Evolutionary conservation across 2,329 filamentous ascomycete species (phyloP).

Genomic region (Coniella lustricola): DNA sequence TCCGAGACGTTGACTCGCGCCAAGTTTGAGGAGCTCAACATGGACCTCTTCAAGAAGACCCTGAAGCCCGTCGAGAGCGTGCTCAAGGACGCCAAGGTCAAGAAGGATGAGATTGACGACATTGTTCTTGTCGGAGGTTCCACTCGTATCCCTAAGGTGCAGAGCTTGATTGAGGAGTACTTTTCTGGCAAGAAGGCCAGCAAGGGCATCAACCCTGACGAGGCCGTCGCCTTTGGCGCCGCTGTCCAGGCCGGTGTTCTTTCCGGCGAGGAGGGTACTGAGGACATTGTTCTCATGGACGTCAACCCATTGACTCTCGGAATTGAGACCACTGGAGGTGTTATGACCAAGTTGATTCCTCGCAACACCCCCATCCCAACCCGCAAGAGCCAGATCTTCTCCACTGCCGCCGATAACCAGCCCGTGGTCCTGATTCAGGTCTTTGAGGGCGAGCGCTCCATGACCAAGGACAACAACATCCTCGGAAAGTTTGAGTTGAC

Average conservation of each 20-base stretch:
- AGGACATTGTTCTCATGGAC: constrained; percentile 86
- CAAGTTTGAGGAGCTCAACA: constrained; percentile 99
- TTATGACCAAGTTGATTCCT: constrained; percentile 95
- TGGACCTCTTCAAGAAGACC: constrained; percentile 98
- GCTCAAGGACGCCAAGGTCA: constrained; percentile 94
- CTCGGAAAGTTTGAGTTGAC: constrained; percentile 98
- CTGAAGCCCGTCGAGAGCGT: constrained; percentile 98
- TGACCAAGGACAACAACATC: constrained; percentile 96
- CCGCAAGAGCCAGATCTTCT: constrained; percentile 97
- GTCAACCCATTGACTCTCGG: constrained; percentile 94
- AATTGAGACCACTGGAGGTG: constrained; percentile 95
- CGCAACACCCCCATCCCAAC: constrained; percentile 93
- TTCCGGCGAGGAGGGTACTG: constrained; percentile 75
- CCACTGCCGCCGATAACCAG: constrained; percentile 93
- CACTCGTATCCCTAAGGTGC: constrained; percentile 98
- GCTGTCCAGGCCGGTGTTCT: constrained; percentile 96
- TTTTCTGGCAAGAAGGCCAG: constrained; percentile 93
- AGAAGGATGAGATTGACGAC: constrained; percentile 91
- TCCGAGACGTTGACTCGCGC: constrained; percentile 96
- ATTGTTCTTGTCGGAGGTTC: constrained; percentile 98
- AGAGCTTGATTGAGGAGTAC: constrained; percentile 89
- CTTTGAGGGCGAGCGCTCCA: constrained; percentile 84
- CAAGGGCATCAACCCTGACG: constrained; percentile 99
- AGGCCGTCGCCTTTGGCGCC: constrained; percentile 96
- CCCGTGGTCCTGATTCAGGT: constrained; percentile 93